Conservation (phyloP, 768 basidiomycete species). For the Candolleomyces eurysporus region DNA sequence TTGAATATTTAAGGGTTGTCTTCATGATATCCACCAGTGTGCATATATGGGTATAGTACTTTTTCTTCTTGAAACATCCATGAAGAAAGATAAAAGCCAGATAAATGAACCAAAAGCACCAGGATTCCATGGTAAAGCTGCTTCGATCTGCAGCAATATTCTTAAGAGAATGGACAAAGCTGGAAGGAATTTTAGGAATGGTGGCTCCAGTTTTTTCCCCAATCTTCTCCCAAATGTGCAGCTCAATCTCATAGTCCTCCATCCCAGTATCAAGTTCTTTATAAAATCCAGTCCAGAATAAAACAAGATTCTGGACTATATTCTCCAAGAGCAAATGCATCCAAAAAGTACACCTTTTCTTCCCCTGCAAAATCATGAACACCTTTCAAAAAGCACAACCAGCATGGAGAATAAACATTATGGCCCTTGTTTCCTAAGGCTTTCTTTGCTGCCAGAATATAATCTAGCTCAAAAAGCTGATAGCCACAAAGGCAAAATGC, state of each 20-base stretch:
- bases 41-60: constrained; percentile 37
- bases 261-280: constrained; percentile 32
- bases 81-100: constrained; percentile 35
- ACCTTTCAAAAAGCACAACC: constrained; percentile 33
- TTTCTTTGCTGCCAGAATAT: constrained; percentile 18
- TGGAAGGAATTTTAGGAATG: constrained; percentile 34
- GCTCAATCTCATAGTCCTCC: constrained; percentile 28
- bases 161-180: constrained; percentile 28
- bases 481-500: constrained; percentile 16
- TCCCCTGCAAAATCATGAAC: constrained; percentile 16
- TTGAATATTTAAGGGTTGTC: constrained; percentile 28
- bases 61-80: constrained; percentile 21
- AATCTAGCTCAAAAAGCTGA: constrained; percentile 17
- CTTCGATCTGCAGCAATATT: constrained; percentile 23
- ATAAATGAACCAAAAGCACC: constrained; percentile 36
- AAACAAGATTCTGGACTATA: constrained; percentile 35
- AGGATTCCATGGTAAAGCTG: constrained; percentile 33
- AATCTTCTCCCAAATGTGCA: constrained; percentile 36
- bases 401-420: constrained; percentile 32
- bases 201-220: constrained; percentile 28
- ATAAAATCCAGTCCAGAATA: constrained; percentile 28
- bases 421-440: constrained; percentile 38
- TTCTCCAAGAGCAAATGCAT: constrained; percentile 51
- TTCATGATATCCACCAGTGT: constrained; percentile 33
- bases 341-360: constrained; percentile 27